phyloP scores from a whole-genome alignment of 768 basidiomycete genomes.

The Tulasnella calospora region DNA sequence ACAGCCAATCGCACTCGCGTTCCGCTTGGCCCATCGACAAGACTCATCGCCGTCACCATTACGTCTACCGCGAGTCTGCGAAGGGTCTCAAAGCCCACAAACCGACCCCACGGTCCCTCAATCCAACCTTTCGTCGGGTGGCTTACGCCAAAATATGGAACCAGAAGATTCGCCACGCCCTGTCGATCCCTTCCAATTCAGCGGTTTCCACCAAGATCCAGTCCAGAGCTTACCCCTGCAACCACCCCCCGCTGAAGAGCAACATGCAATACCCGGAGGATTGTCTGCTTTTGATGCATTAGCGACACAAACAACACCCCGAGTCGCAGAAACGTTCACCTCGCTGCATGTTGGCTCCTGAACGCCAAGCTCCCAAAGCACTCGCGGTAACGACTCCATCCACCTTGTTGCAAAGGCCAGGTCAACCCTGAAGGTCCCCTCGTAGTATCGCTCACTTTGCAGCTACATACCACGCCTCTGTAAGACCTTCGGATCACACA shows the following conservation, averaged over 20 bases:
- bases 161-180: conserved; percentile 48
- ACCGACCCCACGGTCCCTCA: conserved; percentile 69
- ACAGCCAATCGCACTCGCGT: background rate
- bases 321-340: conserved; percentile 41
- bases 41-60: conserved; percentile 31
- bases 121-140: conserved; percentile 72
- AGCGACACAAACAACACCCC: conserved; percentile 31
- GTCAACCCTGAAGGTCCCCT: conserved; percentile 46
- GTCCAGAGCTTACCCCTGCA: conserved; percentile 32
- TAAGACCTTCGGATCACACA: conserved; percentile 34
- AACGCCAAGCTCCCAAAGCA: conserved; percentile 76
- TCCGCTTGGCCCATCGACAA: background rate
- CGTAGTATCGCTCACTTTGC: conserved; percentile 51
- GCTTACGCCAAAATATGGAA: conserved; percentile 72
- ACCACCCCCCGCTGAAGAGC: conserved; percentile 52
- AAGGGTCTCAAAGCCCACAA: conserved; percentile 46
- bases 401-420: conserved; percentile 43
- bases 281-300: conserved; percentile 32
- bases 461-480: conserved; percentile 39
- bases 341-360: conserved; percentile 55
- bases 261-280: conserved; percentile 41
- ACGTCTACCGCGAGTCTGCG: conserved; percentile 63
- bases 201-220: background rate
- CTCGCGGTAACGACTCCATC: conserved; percentile 70
- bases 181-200: conserved; percentile 6